Evolutionary conservation across 2,329 filamentous ascomycete genomes (phyloP).

Genomic region (Leptographium wingfieldii): DNA sequence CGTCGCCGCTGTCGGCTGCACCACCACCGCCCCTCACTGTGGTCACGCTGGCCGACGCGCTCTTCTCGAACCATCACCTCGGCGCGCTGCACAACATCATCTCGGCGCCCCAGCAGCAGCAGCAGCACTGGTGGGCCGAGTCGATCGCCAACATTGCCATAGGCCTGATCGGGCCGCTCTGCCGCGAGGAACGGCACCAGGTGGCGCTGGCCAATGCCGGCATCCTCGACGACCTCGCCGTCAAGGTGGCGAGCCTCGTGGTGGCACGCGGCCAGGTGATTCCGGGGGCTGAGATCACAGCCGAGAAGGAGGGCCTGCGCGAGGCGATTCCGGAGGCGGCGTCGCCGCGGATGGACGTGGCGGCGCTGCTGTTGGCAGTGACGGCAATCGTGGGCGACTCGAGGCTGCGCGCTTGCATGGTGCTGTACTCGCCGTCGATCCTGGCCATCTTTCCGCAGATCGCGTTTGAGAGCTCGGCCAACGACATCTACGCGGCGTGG

Average conservation of each 20-base stretch:
- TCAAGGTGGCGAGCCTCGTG: conserved; percentile 58
- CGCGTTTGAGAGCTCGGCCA: conserved; percentile 34
- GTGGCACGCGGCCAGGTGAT: conserved; percentile 57
- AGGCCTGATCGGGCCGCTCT: conserved; percentile 44
- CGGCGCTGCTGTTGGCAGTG: conserved; percentile 64
- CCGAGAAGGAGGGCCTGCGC: conserved; percentile 39
- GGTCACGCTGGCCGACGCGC: conserved; percentile 42
- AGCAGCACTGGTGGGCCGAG: conserved; percentile 28
- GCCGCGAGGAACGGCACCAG: conserved; percentile 57
- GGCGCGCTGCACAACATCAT: conserved; percentile 54
- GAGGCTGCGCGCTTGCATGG: conserved; percentile 60
- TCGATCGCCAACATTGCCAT: conserved; percentile 38
- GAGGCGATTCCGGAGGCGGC: conserved; percentile 51
- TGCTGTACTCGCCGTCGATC: conserved; percentile 56
- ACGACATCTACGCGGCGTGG: conserved; percentile 37
- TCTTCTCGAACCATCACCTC: conserved; percentile 53
- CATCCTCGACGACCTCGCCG: conserved; percentile 66
- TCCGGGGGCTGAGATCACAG: conserved; percentile 45
- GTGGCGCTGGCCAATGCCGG: conserved; percentile 58
- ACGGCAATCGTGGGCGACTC: conserved; percentile 67
- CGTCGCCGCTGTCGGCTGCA: conserved; percentile 38
- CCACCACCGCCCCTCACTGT: conserved; percentile 30
- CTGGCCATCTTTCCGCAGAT: conserved; percentile 54
- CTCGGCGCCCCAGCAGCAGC: conserved; percentile 24
- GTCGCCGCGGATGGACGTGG: conserved; percentile 44